Evolutionary conservation across 2,329 filamentous ascomycete genomes (phyloP).

Genomic region (Scedosporium boydii): DNA sequence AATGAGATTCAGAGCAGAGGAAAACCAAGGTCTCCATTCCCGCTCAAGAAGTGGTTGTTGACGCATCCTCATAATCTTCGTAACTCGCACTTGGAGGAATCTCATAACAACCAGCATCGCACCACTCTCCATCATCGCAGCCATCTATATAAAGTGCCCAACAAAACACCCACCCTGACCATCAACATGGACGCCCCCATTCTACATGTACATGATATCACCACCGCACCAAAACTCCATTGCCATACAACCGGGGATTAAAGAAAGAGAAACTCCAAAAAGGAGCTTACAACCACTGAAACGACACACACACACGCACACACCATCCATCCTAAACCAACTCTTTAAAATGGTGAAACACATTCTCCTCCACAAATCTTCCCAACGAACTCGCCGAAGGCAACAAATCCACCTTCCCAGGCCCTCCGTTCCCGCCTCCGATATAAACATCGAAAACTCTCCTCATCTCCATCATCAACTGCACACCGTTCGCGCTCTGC

Average conservation of each 20-base stretch:
- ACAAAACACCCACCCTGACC: too few relatives aligned
- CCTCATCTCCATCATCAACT: conserved; percentile 45
- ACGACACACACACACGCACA: background rate
- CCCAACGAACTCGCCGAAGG: conserved; percentile 15
- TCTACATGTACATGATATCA: background rate
- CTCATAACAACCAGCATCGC: too few relatives aligned
- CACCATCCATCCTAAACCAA: conserved; percentile 20
- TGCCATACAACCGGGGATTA: background rate
- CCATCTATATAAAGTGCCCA: too few relatives aligned
- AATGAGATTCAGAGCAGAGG: too few relatives aligned
- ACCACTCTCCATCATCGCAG: too few relatives aligned
- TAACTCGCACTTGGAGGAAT: too few relatives aligned
- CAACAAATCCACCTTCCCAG: conserved; percentile 14
- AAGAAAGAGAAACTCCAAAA: background rate
- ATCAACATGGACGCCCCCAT: too few relatives aligned
- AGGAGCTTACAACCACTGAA: background rate
- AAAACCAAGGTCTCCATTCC: too few relatives aligned
- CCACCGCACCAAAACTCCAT: background rate
- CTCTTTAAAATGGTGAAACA: conserved; percentile 26
- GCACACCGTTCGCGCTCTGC: conserved; percentile 30
- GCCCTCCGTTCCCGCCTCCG: conserved; percentile 14
- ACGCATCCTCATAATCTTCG: too few relatives aligned
- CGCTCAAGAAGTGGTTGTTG: too few relatives aligned
- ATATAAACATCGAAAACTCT: conserved; percentile 32
- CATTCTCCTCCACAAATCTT: conserved; percentile 18